A percentile compares a stretch with the other conserved stretches of the same genome.
These are phyloP conservation scores for Daldinia concentrica DNA, from an alignment of 495 filamentous ascomycete genomes.

Conservation along the genomic window DNA sequence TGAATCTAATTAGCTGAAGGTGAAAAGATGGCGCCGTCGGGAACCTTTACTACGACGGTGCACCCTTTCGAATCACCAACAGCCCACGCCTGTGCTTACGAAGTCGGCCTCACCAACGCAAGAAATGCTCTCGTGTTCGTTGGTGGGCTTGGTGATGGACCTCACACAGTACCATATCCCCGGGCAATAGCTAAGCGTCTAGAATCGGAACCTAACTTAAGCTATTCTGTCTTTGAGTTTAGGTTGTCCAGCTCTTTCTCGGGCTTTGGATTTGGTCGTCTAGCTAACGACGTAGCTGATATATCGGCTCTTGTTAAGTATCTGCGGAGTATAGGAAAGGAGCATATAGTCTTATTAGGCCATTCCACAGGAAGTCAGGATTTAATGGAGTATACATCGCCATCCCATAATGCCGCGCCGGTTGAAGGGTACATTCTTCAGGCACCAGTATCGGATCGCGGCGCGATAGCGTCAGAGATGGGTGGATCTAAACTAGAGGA, in stretches of 20 bases:
- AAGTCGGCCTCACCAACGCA: slow-evolving; percentile 46
- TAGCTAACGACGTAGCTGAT: slow-evolving; percentile 77
- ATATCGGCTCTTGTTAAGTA: slow-evolving; percentile 76
- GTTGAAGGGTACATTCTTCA: slow-evolving; percentile 87
- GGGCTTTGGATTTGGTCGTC: slow-evolving; percentile 75
- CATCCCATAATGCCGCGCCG: slow-evolving; percentile 49
- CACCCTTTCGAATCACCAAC: slow-evolving; percentile 50
- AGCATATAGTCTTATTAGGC: slow-evolving; percentile 85
- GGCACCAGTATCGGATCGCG: slow-evolving; percentile 81
- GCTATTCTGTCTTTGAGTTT: slow-evolving; percentile 56
- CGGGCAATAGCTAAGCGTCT: slow-evolving; percentile 72
- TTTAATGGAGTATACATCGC: slow-evolving; percentile 73
- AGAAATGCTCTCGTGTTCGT: slow-evolving; percentile 82
- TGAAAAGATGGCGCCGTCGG: slow-evolving; percentile 35
- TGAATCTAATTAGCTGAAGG: background rate
- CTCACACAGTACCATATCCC: slow-evolving; percentile 71
- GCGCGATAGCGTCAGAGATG: slow-evolving; percentile 61
- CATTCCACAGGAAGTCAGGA: slow-evolving; percentile 87
- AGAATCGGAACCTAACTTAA: slow-evolving; percentile 55
- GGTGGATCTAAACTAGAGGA: slow-evolving; percentile 57
- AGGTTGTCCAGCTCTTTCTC: slow-evolving; percentile 64
- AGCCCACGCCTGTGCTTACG: slow-evolving; percentile 47
- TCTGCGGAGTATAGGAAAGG: slow-evolving; percentile 58
- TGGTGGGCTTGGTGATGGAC: slow-evolving; percentile 83
- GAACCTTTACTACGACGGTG: slow-evolving; percentile 47